Conservation (phyloP, 2,329 filamentous ascomycete species). For the Penicillium freii region DNA sequence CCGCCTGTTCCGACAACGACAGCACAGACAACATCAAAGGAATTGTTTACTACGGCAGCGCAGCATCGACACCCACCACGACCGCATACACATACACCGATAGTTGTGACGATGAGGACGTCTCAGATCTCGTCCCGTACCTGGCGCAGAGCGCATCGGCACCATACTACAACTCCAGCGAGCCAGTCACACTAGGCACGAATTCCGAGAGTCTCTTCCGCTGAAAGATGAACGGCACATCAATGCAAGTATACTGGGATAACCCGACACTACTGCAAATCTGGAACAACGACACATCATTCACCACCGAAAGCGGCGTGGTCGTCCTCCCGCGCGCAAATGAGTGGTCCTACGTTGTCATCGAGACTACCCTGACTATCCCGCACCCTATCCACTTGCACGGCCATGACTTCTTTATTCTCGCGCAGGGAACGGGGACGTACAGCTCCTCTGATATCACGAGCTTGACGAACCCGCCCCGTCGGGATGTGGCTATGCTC, state of each 20-base stretch:
- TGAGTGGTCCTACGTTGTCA: neutral
- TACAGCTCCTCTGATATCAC: neutral
- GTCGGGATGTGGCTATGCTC: neutral
- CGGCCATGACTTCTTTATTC: neutral
- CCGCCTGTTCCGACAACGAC: neutral
- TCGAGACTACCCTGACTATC: neutral
- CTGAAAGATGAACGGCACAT: neutral
- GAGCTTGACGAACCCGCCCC: neutral
- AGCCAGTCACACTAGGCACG: neutral
- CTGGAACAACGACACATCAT: neutral
- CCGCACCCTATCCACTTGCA: neutral
- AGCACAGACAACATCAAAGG: neutral
- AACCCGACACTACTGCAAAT: neutral
- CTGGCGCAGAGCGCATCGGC: neutral
- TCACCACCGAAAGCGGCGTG: neutral
- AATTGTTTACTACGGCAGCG: neutral
- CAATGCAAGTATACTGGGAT: neutral
- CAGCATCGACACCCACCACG: neutral
- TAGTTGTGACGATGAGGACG: neutral
- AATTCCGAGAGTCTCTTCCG: neutral
- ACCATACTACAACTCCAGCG: neutral
- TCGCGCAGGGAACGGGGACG: neutral
- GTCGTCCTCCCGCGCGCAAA: neutral
- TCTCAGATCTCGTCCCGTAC: neutral
- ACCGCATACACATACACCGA: neutral